Evolutionary conservation across 2,329 filamentous ascomycete species (phyloP), one percentile per base, ranked within the genome.

Genomic region (Ampelomyces quisqualis): DNA sequence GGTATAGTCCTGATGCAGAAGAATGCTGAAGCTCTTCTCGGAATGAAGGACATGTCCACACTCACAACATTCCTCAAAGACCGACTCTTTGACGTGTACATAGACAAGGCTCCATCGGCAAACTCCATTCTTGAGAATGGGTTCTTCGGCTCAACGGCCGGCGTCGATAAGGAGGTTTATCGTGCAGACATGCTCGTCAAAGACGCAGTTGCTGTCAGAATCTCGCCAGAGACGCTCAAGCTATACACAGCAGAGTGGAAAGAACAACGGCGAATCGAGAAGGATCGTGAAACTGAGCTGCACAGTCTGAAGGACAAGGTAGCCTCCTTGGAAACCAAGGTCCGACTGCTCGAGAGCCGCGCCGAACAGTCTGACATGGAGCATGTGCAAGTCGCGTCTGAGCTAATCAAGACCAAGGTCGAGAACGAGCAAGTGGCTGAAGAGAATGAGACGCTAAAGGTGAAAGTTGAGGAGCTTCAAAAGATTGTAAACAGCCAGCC

Each of bases 1-100:
- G 91, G 90, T 38, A 85, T 97, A 51, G 89, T 93, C 3, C 77
- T 98, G 36, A 97, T 98, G 89, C 88, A 93, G 60, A 95, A 95
- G 72, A 98, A 98, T 64, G 80, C 86, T 0, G 71, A 84, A 15
- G 77, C 84, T 0, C 73, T 98, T 5, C 77, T 97, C 24, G 80
- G 71, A 15, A 91, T 97, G 79, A 86, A 86, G 28, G 93, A 97
- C 61, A 97, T 98, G 90, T 78, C 84, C 34, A 82, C 87, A 28
- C 77, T 98, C 34, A 95, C 90, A 1, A 86, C 80, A 3, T 96
- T 94, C 71, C 76, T 98, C 18, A 95, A 96, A 65, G 93, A 98
- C 68, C 87, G 86, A 53, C 64, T 98, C 0, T 98, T 98, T 51
- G 93, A 98, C 62, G 90, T 90, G 26, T 98, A 98, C 68, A 96